Evolutionary conservation across 805 yeast genomes (phyloP).

Genomic region (Candida maesae): DNA sequence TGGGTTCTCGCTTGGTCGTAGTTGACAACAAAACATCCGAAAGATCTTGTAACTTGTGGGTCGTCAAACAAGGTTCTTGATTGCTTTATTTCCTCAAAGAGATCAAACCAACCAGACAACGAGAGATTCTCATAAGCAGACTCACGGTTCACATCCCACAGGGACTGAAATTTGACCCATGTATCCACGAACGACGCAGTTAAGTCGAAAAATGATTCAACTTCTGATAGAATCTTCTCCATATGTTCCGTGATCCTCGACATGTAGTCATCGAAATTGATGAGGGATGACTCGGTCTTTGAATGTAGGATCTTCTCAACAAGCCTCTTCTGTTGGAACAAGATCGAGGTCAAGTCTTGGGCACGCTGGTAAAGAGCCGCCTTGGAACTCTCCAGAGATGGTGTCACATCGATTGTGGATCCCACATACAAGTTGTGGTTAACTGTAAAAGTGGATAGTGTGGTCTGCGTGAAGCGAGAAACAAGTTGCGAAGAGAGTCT

Average conservation of each 20-base stretch:
- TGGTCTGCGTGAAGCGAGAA: slow-evolving; percentile 24
- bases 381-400: slow-evolving; percentile 39
- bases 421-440: slow-evolving; percentile 36
- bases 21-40: slow-evolving; percentile 44
- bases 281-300: background rate
- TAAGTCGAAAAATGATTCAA: slow-evolving; percentile 32
- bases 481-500: slow-evolving; percentile 28
- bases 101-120: slow-evolving; percentile 44
- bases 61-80: slow-evolving; percentile 49
- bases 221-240: slow-evolving; percentile 20
- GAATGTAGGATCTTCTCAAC: slow-evolving; percentile 17
- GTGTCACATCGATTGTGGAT: slow-evolving; percentile 35
- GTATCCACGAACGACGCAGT: slow-evolving; percentile 37
- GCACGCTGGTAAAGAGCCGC: slow-evolving; percentile 24
- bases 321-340: slow-evolving; percentile 28
- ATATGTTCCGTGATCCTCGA: slow-evolving; percentile 16
- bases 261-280: slow-evolving; percentile 12
- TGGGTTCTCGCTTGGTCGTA: slow-evolving; percentile 52
- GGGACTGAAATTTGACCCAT: slow-evolving; percentile 54
- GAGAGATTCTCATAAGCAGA: slow-evolving; percentile 35
- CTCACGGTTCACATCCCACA: slow-evolving; percentile 54
- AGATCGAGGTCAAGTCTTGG: slow-evolving; percentile 24
- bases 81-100: slow-evolving; percentile 40
- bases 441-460: slow-evolving; percentile 2
- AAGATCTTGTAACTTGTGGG: slow-evolving; percentile 33